A percentile compares a stretch with the other conserved stretches of the same genome.
These are phyloP conservation scores for Fusarium scirpi DNA, from an alignment of 2,329 filamentous ascomycete species.

Conservation along the genomic window DNA sequence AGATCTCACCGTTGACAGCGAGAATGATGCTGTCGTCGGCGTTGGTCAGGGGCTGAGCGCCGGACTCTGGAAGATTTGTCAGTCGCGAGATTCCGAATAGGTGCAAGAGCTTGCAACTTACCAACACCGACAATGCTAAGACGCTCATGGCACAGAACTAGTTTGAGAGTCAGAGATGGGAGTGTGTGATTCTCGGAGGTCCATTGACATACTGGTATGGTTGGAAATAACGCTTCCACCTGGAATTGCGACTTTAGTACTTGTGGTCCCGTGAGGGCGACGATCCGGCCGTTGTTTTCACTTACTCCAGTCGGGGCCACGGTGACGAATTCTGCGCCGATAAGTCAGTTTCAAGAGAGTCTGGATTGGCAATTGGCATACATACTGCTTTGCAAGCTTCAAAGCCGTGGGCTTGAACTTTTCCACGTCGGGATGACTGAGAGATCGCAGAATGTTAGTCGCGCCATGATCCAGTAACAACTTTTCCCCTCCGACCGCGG, in stretches of 20 bases:
- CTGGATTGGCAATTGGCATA: not conserved
- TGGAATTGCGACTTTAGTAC: constrained; percentile 56
- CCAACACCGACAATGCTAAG: constrained; percentile 97
- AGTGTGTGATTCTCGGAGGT: not conserved
- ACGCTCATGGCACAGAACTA: constrained; percentile 96
- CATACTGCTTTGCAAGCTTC: constrained; percentile 93
- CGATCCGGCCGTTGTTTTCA: constrained; percentile 43
- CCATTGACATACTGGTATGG: constrained; percentile 80
- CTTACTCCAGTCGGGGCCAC: constrained; percentile 99
- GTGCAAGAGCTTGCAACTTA: constrained; percentile 59
- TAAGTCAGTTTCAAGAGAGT: constrained; percentile 28
- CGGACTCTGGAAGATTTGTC: constrained; percentile 74
- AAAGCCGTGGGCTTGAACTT: constrained; percentile 97
- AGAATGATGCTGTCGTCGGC: constrained; percentile 88
- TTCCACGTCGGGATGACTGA: constrained; percentile 88
- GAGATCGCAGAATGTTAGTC: constrained; percentile 41
- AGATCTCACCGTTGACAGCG: constrained; percentile 99
- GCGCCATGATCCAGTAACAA: constrained; percentile 32
- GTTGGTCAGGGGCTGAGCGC: constrained; percentile 95
- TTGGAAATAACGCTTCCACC: constrained; percentile 90
- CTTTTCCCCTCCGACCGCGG: constrained; percentile 46
- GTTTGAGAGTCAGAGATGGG: constrained; percentile 47
- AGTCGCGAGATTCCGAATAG: constrained; percentile 27
- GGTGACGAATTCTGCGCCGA: constrained; percentile 81
- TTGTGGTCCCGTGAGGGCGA: constrained; percentile 28